phyloP scores from a whole-genome alignment of 495 filamentous ascomycete genomes.

The Annulohypoxylon moriforme region DNA sequence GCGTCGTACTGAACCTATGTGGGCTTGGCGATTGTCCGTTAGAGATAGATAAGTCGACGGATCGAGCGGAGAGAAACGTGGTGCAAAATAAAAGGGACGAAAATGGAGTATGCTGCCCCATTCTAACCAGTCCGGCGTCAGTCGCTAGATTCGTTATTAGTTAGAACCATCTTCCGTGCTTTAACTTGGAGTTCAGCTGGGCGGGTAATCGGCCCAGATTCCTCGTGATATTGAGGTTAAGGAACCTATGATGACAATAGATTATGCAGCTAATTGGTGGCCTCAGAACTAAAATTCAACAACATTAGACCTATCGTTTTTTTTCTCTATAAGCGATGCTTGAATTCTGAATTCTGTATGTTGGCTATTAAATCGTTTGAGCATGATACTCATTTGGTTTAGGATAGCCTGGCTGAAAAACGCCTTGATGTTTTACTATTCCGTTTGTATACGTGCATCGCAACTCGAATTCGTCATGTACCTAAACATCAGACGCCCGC shows the following conservation, averaged over 20 bases:
- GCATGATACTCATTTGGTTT: slow-evolving; percentile 31
- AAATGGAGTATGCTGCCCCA: slow-evolving; percentile 32
- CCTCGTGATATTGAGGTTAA: slow-evolving; percentile 6
- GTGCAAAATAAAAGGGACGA: slow-evolving; percentile 44
- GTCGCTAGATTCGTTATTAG: slow-evolving; percentile 12
- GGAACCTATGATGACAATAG: slow-evolving; percentile 3
- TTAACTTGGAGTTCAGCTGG: slow-evolving; percentile 14
- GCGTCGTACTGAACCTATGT: slow-evolving; percentile 19
- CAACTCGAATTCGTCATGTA: not conserved
- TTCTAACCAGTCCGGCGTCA: not conserved
- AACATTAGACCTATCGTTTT: not conserved
- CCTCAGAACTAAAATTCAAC: not conserved
- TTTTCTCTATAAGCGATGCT: not conserved
- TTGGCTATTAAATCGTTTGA: slow-evolving; percentile 8
- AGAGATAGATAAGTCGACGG: slow-evolving; percentile 27
- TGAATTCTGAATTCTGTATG: not conserved
- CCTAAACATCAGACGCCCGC: not conserved
- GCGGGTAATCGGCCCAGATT: slow-evolving; percentile 26
- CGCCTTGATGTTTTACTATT: slow-evolving; percentile 12
- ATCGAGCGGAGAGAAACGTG: slow-evolving; percentile 32
- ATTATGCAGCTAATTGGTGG: not conserved
- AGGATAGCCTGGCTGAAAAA: slow-evolving; percentile 10
- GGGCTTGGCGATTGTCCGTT: slow-evolving; percentile 19
- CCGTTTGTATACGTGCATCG: not conserved
- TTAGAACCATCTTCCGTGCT: slow-evolving; percentile 23